Evolutionary conservation across 139 green algal species (phyloP), one percentile per base, ranked within the genome.

Genomic region (Chlamydomonas asymmetrica): DNA sequence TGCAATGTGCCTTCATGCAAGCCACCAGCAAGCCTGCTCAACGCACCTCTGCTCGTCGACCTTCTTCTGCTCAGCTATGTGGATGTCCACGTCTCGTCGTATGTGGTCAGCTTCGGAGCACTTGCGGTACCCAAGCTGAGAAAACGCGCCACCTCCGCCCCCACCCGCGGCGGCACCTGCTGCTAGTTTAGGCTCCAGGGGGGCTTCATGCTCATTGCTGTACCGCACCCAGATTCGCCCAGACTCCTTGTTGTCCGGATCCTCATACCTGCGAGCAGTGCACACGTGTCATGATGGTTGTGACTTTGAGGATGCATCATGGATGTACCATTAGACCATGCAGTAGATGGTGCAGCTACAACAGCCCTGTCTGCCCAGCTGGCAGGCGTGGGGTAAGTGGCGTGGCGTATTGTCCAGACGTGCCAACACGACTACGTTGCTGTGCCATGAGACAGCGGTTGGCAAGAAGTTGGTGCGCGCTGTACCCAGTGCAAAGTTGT

Each of bases 51-150:
- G 54, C 27, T 85, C 80, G 38, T 85, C 80, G 37, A 74, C 49
- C 50, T 82, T 82, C 34, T 80, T 76, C 59, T 76, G 64, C 65
- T 82, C 75, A 23, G 37, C 54, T 49, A 80, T 71, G 32, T 76
- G 68, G 7, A 25, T 39, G 22, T 56, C 60, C n/a, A 87, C 79
- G 50, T 87, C 84, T n/a, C 75, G 57, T 38, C 73, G 68, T 52
- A 90, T 87, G 66, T 87, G 80, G 64, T 86, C 81, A 10, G 84
- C 84, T 25, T 90, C 84, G 0, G 74, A 78, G 67, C 84, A 90
- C 9, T 82, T 76, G 2, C 80, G 82, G 56, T 85, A 89, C 38
- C 77, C 82, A 49, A 84, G 65, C 7, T 63, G 23, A 1, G 75
- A 69, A 78, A 82, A 81, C 23, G 67, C 67, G 27, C 77, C 75